These are phyloP conservation scores for Hortiboletus campestris DNA, from an alignment of 768 basidiomycete genomes.

Conservation along the genomic window DNA sequence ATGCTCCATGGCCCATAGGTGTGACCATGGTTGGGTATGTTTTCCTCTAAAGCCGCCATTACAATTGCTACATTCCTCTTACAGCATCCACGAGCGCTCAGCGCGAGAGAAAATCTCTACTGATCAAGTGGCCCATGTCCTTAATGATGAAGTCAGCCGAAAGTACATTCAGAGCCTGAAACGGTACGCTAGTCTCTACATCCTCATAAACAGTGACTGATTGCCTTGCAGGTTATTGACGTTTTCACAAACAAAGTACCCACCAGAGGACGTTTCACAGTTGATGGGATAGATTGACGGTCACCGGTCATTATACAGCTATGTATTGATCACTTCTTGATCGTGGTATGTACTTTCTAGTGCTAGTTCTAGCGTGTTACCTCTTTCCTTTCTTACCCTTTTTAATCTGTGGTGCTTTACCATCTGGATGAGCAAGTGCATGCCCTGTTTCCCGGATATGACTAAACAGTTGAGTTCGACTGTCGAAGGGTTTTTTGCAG, in stretches of 20 bases:
- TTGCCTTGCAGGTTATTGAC: slow-evolving; percentile 69
- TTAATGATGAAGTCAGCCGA: slow-evolving; percentile 98
- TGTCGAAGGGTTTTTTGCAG: slow-evolving; percentile 60
- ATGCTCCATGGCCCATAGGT: slow-evolving; percentile 99
- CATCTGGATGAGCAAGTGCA: slow-evolving; percentile 47
- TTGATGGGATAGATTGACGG: slow-evolving; percentile 69
- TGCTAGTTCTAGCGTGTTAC: slow-evolving; percentile 9
- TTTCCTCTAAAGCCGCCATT: neutral
- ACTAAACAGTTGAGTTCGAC: slow-evolving; percentile 70
- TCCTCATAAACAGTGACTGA: slow-evolving; percentile 1
- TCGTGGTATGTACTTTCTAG: slow-evolving; percentile 7
- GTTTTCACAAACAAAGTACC: slow-evolving; percentile 95
- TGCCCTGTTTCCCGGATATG: slow-evolving; percentile 75
- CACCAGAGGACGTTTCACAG: slow-evolving; percentile 87
- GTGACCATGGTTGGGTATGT: slow-evolving; percentile 98
- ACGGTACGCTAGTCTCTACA: slow-evolving; percentile 49
- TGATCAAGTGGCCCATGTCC: slow-evolving; percentile 95
- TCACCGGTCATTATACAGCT: neutral
- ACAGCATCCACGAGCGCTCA: slow-evolving; percentile 93
- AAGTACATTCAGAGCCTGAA: slow-evolving; percentile 99
- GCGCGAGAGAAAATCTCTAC: slow-evolving; percentile 97
- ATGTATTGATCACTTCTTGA: neutral
- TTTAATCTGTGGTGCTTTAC: slow-evolving; percentile 28
- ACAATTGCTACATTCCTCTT: neutral
- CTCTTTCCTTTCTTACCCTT: slow-evolving; percentile 35